phyloP scores from a whole-genome alignment of 306 rosid species.

The Fragaria vesca region DNA sequence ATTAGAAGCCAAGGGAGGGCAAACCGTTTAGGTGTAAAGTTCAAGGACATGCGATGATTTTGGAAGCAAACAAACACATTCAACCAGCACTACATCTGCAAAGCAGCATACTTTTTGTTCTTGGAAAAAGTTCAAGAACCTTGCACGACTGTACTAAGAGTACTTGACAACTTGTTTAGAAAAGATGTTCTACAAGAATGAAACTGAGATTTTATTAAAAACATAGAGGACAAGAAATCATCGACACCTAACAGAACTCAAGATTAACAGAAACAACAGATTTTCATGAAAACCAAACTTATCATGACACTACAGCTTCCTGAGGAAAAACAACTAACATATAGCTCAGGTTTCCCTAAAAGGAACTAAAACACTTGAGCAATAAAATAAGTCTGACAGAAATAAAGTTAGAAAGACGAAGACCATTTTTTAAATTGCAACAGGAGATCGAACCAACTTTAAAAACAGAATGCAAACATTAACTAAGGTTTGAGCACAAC shows the following conservation, averaged over 20 bases:
- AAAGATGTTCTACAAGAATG: background rate
- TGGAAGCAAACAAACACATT: background rate
- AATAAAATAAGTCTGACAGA: background rate
- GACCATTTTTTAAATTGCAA: slow-evolving; percentile 11
- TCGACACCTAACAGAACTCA: background rate
- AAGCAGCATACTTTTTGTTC: background rate
- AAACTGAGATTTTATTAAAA: background rate
- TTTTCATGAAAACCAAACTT: background rate
- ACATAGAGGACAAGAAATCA: background rate
- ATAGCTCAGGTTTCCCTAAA: background rate
- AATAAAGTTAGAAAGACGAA: slow-evolving; percentile 1
- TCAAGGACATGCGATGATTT: background rate
- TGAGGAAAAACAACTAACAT: background rate
- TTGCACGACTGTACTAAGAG: slow-evolving; percentile 6
- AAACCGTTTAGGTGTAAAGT: background rate
- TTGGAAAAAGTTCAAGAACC: background rate
- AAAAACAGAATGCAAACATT: slow-evolving; percentile 25
- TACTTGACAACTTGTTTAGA: background rate
- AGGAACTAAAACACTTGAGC: background rate
- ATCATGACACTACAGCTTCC: background rate
- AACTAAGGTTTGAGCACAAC: slow-evolving; percentile 11
- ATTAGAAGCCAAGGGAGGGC: background rate
- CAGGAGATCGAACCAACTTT: slow-evolving; percentile 12
- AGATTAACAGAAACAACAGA: background rate
- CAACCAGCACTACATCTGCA: background rate